Conservation (phyloP, 106 monocot species). For the Agapanthus africanus region DNA sequence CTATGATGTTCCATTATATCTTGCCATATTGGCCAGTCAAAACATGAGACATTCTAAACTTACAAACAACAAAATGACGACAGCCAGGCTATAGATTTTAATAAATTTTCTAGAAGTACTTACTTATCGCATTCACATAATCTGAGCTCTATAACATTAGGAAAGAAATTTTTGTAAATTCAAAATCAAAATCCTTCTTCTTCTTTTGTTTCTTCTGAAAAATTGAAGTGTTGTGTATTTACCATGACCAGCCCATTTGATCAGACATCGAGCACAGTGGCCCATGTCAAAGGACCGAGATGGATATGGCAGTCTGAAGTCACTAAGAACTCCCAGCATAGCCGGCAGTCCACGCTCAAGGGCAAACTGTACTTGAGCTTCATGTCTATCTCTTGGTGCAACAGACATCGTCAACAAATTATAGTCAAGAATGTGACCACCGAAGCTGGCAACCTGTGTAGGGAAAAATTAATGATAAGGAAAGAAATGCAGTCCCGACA, state of each 20-base stretch:
- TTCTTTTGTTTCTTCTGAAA: neutral
- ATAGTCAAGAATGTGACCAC: constrained; percentile 61
- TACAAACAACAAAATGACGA: too few relatives aligned
- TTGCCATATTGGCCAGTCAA: neutral
- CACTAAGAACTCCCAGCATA: constrained; percentile 67
- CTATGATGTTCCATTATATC: neutral
- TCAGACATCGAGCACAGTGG: constrained; percentile 78
- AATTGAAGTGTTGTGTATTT: constrained; percentile 8
- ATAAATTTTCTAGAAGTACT: neutral
- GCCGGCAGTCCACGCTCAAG: constrained; percentile 85
- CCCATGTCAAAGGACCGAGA: constrained; percentile 85
- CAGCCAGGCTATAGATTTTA: too few relatives aligned
- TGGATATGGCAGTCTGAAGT: constrained; percentile 59
- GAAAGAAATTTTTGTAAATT: neutral
- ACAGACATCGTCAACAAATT: constrained; percentile 78
- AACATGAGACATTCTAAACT: neutral
- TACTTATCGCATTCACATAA: too few relatives aligned
- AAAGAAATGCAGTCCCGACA: too few relatives aligned
- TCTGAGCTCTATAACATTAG: neutral
- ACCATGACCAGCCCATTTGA: constrained; percentile 72
- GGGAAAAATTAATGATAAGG: neutral
- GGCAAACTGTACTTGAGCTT: constrained; percentile 91
- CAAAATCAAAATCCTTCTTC: too few relatives aligned
- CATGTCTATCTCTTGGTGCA: constrained; percentile 77
- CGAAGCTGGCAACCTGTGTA: constrained; percentile 82